Percentiles rank a stretch among this genome's conserved stretches.
Evolutionary conservation across 208 protist genomes (phyloP).

Genomic region (Leishmania aethiopica): DNA sequence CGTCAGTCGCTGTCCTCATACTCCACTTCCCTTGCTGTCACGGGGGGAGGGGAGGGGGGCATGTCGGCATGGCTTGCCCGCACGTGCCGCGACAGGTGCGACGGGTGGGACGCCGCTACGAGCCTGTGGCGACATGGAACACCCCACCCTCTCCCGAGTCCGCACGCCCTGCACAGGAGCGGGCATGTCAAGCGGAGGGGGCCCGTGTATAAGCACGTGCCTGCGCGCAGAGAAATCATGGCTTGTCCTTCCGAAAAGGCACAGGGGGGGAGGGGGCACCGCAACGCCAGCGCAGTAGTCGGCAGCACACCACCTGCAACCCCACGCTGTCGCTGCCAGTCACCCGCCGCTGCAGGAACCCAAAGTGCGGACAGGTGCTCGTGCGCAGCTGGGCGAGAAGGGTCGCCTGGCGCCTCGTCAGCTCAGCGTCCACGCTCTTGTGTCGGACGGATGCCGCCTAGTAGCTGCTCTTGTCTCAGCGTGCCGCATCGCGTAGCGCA

Average conservation of each 20-base stretch:
- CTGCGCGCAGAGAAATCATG: background rate
- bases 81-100: background rate
- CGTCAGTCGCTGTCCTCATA: background rate
- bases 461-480: background rate
- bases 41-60: background rate
- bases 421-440: background rate
- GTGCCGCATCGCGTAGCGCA: background rate
- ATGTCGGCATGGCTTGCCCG: background rate
- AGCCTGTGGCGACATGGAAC: background rate
- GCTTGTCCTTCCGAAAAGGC: background rate
- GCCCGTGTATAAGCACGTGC: background rate
- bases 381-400: background rate
- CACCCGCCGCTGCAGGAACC: background rate
- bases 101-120: background rate
- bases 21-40: background rate
- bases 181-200: background rate
- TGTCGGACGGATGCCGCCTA: background rate
- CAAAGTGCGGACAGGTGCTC: background rate
- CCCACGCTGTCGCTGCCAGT: background rate
- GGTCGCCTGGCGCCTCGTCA: background rate
- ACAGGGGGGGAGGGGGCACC: background rate
- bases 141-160: background rate
- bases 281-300: background rate
- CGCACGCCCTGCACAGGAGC: background rate
- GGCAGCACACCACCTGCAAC: background rate